Evolutionary conservation across 2,329 filamentous ascomycete species (phyloP).

Genomic region (Lachnellula arida): DNA sequence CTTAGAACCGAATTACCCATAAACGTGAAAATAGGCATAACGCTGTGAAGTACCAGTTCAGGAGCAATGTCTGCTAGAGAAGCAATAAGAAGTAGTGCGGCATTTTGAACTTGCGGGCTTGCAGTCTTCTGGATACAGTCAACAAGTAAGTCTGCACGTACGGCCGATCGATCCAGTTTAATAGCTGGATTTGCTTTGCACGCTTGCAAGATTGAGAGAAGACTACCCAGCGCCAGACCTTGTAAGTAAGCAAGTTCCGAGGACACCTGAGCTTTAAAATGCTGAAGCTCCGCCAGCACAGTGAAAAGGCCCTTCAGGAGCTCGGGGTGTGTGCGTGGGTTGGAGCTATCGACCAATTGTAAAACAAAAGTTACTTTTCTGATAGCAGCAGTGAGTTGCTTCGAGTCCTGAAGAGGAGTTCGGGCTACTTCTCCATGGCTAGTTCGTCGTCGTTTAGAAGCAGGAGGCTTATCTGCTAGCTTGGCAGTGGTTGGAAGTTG

Average conservation of each 20-base stretch:
- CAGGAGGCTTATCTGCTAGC: slow-evolving; percentile 65
- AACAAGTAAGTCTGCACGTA: slow-evolving; percentile 85
- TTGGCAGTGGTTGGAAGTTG: slow-evolving; percentile 69
- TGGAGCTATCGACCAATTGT: slow-evolving; percentile 79
- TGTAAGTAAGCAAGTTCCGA: slow-evolving; percentile 90
- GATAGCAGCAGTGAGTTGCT: slow-evolving; percentile 63
- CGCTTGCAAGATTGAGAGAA: slow-evolving; percentile 78
- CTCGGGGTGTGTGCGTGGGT: slow-evolving; percentile 68
- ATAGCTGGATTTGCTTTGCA: slow-evolving; percentile 59
- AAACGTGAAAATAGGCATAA: slow-evolving; percentile 99
- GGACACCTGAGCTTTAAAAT: slow-evolving; percentile 73
- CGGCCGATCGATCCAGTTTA: slow-evolving; percentile 70
- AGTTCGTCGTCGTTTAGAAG: slow-evolving; percentile 73
- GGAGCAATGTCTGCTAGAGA: slow-evolving; percentile 82
- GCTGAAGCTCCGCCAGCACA: slow-evolving; percentile 79
- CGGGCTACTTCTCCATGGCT: slow-evolving; percentile 65
- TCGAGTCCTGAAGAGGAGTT: slow-evolving; percentile 56
- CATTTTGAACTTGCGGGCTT: slow-evolving; percentile 90
- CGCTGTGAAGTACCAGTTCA: slow-evolving; percentile 87
- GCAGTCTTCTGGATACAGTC: slow-evolving; percentile 90
- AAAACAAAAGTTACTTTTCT: slow-evolving; percentile 80
- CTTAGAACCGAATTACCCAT: slow-evolving; percentile 89
- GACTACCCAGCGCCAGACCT: slow-evolving; percentile 73
- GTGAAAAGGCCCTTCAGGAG: slow-evolving; percentile 78
- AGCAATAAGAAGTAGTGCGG: slow-evolving; percentile 81